These are phyloP conservation scores for Teunomyces atbi DNA, from an alignment of 805 yeast genomes.

Conservation along the genomic window DNA sequence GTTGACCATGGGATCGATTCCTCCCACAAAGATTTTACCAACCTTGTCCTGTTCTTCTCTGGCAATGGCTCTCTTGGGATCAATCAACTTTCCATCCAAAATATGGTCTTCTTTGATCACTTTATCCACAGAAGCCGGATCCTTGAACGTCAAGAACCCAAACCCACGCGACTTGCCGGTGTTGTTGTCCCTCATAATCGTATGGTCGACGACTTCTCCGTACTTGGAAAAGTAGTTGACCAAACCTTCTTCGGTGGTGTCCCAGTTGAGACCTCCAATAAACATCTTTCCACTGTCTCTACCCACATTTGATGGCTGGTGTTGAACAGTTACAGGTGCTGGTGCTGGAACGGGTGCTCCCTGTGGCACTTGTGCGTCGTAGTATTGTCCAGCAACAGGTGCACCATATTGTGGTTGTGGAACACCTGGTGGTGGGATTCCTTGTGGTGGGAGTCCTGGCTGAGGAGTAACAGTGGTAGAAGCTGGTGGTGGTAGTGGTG, in stretches of 20 bases:
- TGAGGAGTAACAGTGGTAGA: constrained; percentile 5
- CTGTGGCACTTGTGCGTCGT: constrained; percentile 6
- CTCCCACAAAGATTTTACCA: constrained; percentile 96
- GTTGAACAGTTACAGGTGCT: constrained; percentile 16
- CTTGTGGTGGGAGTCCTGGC: constrained; percentile 3
- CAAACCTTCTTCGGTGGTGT: constrained; percentile 86
- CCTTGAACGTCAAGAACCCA: constrained; percentile 86
- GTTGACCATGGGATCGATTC: constrained; percentile 89
- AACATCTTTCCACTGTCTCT: constrained; percentile 86
- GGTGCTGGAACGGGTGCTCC: constrained; percentile 10
- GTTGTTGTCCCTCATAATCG: constrained; percentile 86
- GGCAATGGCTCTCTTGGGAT: constrained; percentile 96
- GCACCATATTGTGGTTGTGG: neutral
- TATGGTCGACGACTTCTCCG: constrained; percentile 85
- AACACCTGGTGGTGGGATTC: constrained; percentile 9
- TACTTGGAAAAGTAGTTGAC: constrained; percentile 79
- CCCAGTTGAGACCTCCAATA: constrained; percentile 97
- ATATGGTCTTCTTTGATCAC: constrained; percentile 85
- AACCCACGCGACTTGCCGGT: constrained; percentile 94
- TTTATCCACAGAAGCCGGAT: constrained; percentile 77
- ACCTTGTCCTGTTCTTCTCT: constrained; percentile 96
- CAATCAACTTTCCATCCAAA: constrained; percentile 93
- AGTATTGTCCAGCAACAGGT: constrained; percentile 5
- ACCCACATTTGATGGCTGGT: constrained; percentile 31
- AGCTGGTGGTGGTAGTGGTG: constrained; percentile 6